Percentiles rank a stretch among this genome's conserved stretches.
phyloP scores from a whole-genome alignment of 2,329 filamentous ascomycete species.

The Podosphaera fusca region DNA sequence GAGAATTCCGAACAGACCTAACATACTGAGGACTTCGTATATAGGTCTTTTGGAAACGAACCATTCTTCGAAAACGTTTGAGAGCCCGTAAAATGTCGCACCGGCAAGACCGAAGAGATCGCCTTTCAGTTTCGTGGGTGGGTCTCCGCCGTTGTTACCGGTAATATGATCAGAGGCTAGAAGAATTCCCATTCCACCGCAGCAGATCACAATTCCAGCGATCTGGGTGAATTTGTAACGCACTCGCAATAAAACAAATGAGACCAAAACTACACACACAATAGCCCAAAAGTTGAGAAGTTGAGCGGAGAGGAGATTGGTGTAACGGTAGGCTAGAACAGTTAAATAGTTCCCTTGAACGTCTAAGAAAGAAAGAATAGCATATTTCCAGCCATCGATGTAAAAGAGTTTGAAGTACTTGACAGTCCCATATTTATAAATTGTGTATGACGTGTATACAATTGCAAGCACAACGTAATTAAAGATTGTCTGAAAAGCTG shows the following conservation, averaged over 20 bases:
- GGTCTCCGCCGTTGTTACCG: constrained; percentile 43
- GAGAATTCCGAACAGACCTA: constrained; percentile 67
- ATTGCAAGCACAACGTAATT: constrained; percentile 71
- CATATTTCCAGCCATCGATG: constrained; percentile 75
- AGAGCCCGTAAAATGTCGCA: constrained; percentile 74
- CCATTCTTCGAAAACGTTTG: constrained; percentile 87
- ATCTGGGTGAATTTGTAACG: constrained; percentile 79
- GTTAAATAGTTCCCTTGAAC: constrained; percentile 97
- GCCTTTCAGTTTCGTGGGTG: constrained; percentile 59
- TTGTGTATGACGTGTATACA: constrained; percentile 59
- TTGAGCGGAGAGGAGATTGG: constrained; percentile 32
- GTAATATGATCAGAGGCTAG: constrained; percentile 74
- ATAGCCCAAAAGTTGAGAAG: constrained; percentile 99
- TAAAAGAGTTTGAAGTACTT: constrained; percentile 40
- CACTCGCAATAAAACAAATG: constrained; percentile 61
- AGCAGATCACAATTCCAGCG: constrained; percentile 67
- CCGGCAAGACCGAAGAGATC: constrained; percentile 80
- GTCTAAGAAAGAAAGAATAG: constrained; percentile 79
- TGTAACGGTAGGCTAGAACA: constrained; percentile 63
- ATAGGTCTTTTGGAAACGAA: constrained; percentile 67
- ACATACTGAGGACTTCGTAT: constrained; percentile 82
- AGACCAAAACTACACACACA: constrained; percentile 69
- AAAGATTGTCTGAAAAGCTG: constrained; percentile 88
- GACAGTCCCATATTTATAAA: constrained; percentile 57
- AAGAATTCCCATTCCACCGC: constrained; percentile 70